phyloP scores from a whole-genome alignment of 768 basidiomycete genomes.

The Dacryopinax spathularia region DNA sequence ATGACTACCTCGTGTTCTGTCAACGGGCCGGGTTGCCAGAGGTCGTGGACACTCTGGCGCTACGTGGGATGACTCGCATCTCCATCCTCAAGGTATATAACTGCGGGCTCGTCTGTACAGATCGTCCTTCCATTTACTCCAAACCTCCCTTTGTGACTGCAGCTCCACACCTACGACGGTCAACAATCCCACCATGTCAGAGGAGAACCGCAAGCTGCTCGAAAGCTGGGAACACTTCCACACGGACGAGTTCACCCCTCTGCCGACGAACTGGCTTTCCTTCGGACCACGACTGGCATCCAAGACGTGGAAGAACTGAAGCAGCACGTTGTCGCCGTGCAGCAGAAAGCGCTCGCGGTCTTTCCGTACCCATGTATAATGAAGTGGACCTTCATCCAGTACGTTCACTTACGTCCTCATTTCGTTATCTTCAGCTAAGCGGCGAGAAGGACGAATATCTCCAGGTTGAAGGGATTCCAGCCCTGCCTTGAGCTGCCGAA shows the following conservation, averaged over 20 bases:
- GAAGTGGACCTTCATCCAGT: not conserved
- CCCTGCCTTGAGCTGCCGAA: slow-evolving; percentile 25
- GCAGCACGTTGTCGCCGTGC: slow-evolving; percentile 23
- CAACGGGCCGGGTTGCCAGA: too few species aligned
- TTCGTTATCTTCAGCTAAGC: too few species aligned
- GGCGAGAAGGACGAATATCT: slow-evolving; percentile 10
- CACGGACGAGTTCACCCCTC: not conserved
- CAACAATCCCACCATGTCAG: not conserved
- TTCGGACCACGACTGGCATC: slow-evolving; percentile 23
- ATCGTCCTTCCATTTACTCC: too few species aligned
- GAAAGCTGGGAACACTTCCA: not conserved
- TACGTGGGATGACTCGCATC: too few species aligned
- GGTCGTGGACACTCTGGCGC: too few species aligned
- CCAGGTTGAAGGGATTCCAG: slow-evolving; percentile 13
- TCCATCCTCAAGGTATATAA: too few species aligned
- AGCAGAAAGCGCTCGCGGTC: slow-evolving; percentile 21
- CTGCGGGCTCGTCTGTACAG: too few species aligned
- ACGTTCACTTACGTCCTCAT: not conserved
- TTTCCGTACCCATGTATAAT: slow-evolving; percentile 21
- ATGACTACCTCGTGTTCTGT: too few species aligned
- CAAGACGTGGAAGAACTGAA: slow-evolving; percentile 21
- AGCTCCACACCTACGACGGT: too few species aligned
- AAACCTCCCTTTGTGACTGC: too few species aligned
- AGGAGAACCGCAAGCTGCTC: not conserved
- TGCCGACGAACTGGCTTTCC: slow-evolving; percentile 17